Evolutionary conservation across 768 basidiomycete species (phyloP), one percentile per base, ranked within the genome.

Genomic region (Coprinopsis sp.): DNA sequence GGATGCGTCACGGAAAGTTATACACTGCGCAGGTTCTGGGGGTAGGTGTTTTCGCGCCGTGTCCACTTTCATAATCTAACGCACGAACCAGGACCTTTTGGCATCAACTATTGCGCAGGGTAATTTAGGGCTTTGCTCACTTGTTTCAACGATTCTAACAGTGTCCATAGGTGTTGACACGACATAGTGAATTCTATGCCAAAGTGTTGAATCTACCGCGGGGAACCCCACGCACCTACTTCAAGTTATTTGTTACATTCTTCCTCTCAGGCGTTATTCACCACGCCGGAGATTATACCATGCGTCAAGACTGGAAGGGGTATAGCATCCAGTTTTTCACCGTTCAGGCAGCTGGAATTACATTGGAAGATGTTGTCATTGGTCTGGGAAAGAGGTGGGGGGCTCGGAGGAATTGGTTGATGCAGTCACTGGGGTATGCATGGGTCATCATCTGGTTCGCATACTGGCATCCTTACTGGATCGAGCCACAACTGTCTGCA

Each of bases 61-160:
- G 16, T 30, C 4, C 40, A 22, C 2, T 34, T 25, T 30, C 29
- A 27, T 21, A 36, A 10, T 19, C 0, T 19, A 11, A 6, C 33
- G 29, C 21, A 14, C 37, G 5, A 21, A 14, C 28, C 14, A 18
- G 34, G 13, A 37, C 39, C 18, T 39, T 18, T 24, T 72, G 70
- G 68, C 70, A 72, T 47, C 70, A 72, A 40, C 37, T 59, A 19
- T 37, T 69, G 23, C 61, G 64, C 43, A 60, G 59, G 42, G 70
- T 71, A 49, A 14, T 37, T 16, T 44, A 22, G 27, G 29, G 6
- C 16, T 25, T 31, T 19, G n/a, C 37, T 11, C 37, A 21, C 37
- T 38, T 18, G 5, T 40, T 4, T n/a, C 44, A 24, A 46, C 22
- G 37, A 12, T 22, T 22, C 44, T 27, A 31, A 13, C 19, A 18